Evolutionary conservation across 2,329 filamentous ascomycete genomes (phyloP), one percentile per base, ranked within the genome.

Genomic region (Fusarium nisikadoi): DNA sequence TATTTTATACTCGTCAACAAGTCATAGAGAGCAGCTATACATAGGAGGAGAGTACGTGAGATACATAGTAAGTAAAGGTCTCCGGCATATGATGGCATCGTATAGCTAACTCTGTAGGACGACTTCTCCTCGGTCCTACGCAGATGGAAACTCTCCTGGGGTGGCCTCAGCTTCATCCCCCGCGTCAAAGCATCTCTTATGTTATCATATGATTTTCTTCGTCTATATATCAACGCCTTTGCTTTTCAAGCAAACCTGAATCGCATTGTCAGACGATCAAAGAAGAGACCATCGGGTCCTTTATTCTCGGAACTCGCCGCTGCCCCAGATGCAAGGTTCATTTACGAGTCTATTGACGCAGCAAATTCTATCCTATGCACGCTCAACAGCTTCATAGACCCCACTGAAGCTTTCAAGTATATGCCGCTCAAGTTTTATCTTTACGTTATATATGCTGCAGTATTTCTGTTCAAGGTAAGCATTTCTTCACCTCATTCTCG

Each of bases 211-310:
- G 91, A 93, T 73, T 94, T 93, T 75, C 81, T 94, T 4, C 86
- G 91, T 11, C 84, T 94, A 2, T 94, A 94, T 78, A 92, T 91
- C 54, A 93, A 93, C 65, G 91, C 92, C 0, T 94, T 93, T 76
- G 92, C 91, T 3, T 93, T 93, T 72, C 92, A 94, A 77, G 91
- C 92, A 6, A 92, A 90, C 88, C 54, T 89, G 81, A 73, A 87
- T 85, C 76, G 87, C 80, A 61, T 80, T 81, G 71, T 84, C 9
- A 50, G 77, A 12, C 62, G 74, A 42, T 71, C 73, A 16, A 79
- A 50, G 80, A 80, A 72, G 75, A 77, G 25, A 76, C 83, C 70
- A 73, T 78, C 42, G 72, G 78, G 54, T 76, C 78, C 82, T 12
- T 82, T 82, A 11, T 89, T 86, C 75, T 83, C 82, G 53, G 87